Conservation (phyloP, 805 yeast genomes). For the Aciculoconidium aculeatum region DNA sequence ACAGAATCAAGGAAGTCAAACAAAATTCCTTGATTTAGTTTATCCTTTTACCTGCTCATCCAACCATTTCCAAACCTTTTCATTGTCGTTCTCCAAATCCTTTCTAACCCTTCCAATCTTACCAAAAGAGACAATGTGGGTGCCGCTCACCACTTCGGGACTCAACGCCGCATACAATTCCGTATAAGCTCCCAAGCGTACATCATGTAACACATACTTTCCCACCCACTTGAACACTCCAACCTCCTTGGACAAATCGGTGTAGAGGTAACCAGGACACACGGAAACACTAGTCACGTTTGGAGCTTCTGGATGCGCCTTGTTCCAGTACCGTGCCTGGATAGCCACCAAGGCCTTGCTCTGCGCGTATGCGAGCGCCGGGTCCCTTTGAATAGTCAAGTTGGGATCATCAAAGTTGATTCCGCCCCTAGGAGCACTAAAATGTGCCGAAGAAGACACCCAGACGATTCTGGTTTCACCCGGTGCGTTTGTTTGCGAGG, state of each 20-base stretch:
- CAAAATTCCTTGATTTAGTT: too few species aligned
- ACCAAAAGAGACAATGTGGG: slow-evolving; percentile 35
- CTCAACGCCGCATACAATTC: slow-evolving; percentile 38
- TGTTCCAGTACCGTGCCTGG: slow-evolving; percentile 31
- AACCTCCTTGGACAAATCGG: slow-evolving; percentile 29
- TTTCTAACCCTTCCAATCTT: slow-evolving; percentile 22
- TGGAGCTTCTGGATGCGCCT: slow-evolving; percentile 19
- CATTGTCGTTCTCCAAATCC: slow-evolving; percentile 31
- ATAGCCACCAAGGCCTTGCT: slow-evolving; percentile 37
- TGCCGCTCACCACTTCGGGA: slow-evolving; percentile 32
- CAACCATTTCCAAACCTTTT: slow-evolving; percentile 28
- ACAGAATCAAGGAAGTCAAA: too few species aligned
- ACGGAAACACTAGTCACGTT: slow-evolving; percentile 27
- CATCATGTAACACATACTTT: slow-evolving; percentile 15
- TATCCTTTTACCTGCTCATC: slow-evolving; percentile 22
- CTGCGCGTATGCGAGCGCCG: slow-evolving; percentile 33
- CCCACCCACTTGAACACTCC: slow-evolving; percentile 5
- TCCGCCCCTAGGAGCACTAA: slow-evolving; percentile 22
- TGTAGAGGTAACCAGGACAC: slow-evolving; percentile 37
- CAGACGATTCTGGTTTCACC: slow-evolving; percentile 37
- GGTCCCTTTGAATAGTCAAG: slow-evolving; percentile 11
- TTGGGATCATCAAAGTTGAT: slow-evolving; percentile 30
- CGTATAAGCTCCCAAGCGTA: slow-evolving; percentile 38
- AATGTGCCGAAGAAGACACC: slow-evolving; percentile 37
- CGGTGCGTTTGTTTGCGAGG: slow-evolving; percentile 20